Base-by-base conservation (phyloP, 192 early-diverging fungal species). In the Coemansia sp. region DNA sequence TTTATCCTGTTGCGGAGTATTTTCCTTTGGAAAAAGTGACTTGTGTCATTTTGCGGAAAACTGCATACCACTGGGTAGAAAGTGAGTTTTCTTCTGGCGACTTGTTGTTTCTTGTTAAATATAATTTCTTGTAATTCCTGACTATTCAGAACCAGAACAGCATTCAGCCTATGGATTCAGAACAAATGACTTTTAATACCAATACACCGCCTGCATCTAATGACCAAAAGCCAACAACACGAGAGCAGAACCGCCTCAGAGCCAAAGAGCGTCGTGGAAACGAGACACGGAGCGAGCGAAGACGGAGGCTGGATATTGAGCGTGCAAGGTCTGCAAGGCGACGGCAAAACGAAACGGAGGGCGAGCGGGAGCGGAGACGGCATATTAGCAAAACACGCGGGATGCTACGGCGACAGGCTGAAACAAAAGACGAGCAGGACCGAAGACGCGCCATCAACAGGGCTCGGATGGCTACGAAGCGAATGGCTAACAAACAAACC, bases 351-450 rank as follows among this genome's bases (percentile, higher is more conserved):
- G 75, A 78, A 20, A 58, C 65, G 3, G 53, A 54, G 1, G 26
- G 23, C 14, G 69, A 78, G 37, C 41, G 64, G 1, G 65, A 71
- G 16, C 38, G 16, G 8, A 35, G 75, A 5, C 52, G 59, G n/a
- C 62, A 29, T 3, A 65, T 62, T n/a, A 66, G 75, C 14, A 27
- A 66, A 1, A 22, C 65, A 10, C 57, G 75, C 0, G 75, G 69
- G 3, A 65, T 62, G 52, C 47, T 41, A 6, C 47, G 70, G n/a
- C 57, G 75, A 1, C 62, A 56, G 5, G 66, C 61, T 27, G 75
- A 78, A 41, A 73, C 75, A 0, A 58, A 59, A 14, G 59, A 73
- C 20, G 75, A 78, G 51, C 66, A 62, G 8, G 47, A 13, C 1
- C 38, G 48, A 2, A 41, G 75, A 2, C 37, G 54, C 13, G 75